Evolutionary conservation across 352 stramenopile genomes (phyloP).

Genomic region (Phytophthora pluvialis): DNA sequence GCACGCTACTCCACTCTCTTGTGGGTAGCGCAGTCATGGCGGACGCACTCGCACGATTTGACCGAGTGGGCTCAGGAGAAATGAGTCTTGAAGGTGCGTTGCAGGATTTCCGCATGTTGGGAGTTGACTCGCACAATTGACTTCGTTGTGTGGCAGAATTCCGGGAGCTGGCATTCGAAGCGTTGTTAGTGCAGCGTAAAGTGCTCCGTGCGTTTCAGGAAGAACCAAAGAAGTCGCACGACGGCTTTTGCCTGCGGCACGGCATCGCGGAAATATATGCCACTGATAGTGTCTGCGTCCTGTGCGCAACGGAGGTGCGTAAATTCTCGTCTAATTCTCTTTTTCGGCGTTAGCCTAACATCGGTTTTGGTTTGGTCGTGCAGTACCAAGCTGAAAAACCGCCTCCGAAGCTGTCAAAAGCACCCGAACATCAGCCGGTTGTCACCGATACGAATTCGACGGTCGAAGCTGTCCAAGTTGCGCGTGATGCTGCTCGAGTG

Average conservation of each 20-base stretch:
- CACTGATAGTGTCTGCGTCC: conserved; percentile 55
- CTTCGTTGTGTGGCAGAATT: conserved; percentile 48
- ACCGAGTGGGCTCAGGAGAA: conserved; percentile 54
- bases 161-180: conserved; percentile 45
- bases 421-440: background rate
- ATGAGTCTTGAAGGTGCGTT: conserved; percentile 64
- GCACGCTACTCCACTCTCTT: conserved; percentile 45
- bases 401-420: background rate
- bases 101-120: background rate
- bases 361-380: background rate
- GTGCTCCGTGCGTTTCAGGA: conserved; percentile 39
- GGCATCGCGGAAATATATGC: conserved; percentile 44
- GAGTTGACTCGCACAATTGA: background rate
- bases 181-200: conserved; percentile 37
- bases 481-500: background rate
- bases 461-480: background rate
- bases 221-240: conserved; percentile 40
- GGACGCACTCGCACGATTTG: conserved; percentile 54
- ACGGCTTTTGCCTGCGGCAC: conserved; percentile 68
- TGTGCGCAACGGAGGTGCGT: conserved; percentile 57
- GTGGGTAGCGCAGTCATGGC: conserved; percentile 51
- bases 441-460: background rate
- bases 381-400: conserved; percentile 29
- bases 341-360: background rate
- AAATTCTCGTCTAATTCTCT: background rate